A percentile compares a stretch with the other conserved stretches of the same genome.
Evolutionary conservation across 495 filamentous ascomycete genomes (phyloP).

Genomic region (Neurospora sp.): DNA sequence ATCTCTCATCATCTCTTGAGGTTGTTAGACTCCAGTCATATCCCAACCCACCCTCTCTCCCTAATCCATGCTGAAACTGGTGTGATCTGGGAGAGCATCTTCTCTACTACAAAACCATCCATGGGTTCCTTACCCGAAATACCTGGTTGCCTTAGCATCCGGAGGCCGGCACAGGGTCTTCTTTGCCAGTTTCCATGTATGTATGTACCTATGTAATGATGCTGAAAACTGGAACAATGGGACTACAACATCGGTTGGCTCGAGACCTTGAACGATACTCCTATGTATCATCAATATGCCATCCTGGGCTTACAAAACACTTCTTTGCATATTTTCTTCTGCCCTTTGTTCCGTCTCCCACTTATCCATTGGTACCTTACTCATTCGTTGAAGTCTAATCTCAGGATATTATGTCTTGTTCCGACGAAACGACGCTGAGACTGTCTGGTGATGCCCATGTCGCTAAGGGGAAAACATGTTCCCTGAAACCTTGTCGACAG

Average conservation of each 20-base stretch:
- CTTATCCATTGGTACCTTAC: background rate
- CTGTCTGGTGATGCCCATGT: background rate
- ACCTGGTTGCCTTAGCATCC: background rate
- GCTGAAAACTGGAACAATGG: background rate
- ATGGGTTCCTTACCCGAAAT: background rate
- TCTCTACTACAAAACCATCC: background rate
- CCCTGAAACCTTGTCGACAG: too few species aligned
- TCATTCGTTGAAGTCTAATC: background rate
- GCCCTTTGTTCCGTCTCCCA: background rate
- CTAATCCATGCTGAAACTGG: background rate
- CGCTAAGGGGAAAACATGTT: background rate
- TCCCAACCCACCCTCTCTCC: background rate
- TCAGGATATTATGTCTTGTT: background rate
- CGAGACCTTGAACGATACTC: background rate
- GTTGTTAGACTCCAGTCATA: background rate
- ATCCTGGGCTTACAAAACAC: background rate
- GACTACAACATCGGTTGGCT: background rate
- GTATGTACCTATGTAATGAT: background rate
- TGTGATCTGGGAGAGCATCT: background rate
- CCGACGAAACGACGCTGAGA: background rate
- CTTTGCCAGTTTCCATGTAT: background rate
- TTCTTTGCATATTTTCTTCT: background rate
- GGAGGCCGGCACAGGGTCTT: background rate
- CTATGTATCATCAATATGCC: background rate
- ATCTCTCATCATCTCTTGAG: background rate